Conservation (phyloP, 805 yeast genomes). For the Metschnikowia cerradonensis region DNA sequence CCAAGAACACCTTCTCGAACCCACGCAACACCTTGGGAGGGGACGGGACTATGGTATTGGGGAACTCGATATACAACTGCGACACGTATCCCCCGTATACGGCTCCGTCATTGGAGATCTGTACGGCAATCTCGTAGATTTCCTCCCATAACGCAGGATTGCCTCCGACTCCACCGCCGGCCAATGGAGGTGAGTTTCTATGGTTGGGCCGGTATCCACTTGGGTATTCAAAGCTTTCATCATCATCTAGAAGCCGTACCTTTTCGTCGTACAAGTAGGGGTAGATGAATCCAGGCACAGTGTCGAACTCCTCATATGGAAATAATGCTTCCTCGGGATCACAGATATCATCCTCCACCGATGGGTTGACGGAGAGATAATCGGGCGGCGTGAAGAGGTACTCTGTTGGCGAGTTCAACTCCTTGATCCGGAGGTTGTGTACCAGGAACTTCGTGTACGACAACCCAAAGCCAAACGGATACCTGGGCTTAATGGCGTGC, state of each 20-base stretch:
- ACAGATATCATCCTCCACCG: constrained; percentile 45
- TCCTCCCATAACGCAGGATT: constrained; percentile 58
- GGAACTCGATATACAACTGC: constrained; percentile 52
- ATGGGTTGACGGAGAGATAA: constrained; percentile 39
- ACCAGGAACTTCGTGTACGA: constrained; percentile 47
- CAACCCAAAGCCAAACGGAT: constrained; percentile 60
- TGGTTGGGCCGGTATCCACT: constrained; percentile 34
- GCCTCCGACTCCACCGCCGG: constrained; percentile 56
- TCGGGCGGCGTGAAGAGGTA: constrained; percentile 45
- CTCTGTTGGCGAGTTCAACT: constrained; percentile 41
- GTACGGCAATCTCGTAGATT: constrained; percentile 42
- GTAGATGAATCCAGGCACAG: constrained; percentile 54
- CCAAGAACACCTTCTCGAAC: constrained; percentile 49
- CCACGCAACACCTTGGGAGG: constrained; percentile 55
- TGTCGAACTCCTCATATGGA: constrained; percentile 49
- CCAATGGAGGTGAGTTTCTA: constrained; percentile 33
- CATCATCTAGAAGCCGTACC: constrained; percentile 32
- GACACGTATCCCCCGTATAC: constrained; percentile 46
- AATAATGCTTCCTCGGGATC: constrained; percentile 54
- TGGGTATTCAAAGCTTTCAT: constrained; percentile 37
- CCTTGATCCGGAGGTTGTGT: constrained; percentile 35
- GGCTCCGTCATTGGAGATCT: constrained; percentile 46
- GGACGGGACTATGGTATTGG: constrained; percentile 44
- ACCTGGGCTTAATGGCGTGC: constrained; percentile 52
- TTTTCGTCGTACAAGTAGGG: constrained; percentile 46